These are phyloP conservation scores for Baorangia bicolor DNA, from an alignment of 768 basidiomycete species.

Conservation along the genomic window DNA sequence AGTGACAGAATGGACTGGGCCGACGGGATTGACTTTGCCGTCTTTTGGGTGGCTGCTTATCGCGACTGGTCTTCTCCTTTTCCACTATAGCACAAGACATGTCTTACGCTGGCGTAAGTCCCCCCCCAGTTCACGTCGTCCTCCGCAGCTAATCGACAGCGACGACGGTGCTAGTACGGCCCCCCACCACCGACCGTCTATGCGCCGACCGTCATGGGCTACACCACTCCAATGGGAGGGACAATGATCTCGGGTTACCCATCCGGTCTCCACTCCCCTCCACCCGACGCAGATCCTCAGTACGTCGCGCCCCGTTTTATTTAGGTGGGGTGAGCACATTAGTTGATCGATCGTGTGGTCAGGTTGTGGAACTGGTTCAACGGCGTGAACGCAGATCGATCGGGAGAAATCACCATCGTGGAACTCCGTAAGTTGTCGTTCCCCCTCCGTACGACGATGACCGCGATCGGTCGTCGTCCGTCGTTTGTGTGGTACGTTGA, in stretches of 20 bases:
- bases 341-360: not conserved
- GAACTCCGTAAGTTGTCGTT: slow-evolving; percentile 60
- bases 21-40: not conserved
- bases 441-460: not conserved
- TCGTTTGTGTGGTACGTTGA: not conserved
- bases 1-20: not conserved
- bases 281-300: slow-evolving; percentile 73
- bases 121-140: not conserved
- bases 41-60: slow-evolving; percentile 4
- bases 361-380: slow-evolving; percentile 77
- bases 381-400: slow-evolving; percentile 67
- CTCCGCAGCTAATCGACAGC: not conserved
- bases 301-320: slow-evolving; percentile 34
- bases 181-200: slow-evolving; percentile 13
- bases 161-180: not conserved
- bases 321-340: no score
- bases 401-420: slow-evolving; percentile 58
- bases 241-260: not conserved
- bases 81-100: slow-evolving; percentile 7
- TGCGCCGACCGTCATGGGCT: not conserved
- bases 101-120: slow-evolving; percentile 23
- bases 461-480: not conserved
- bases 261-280: not conserved
- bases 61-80: not conserved
- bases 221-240: not conserved